Percentiles rank a stretch among this genome's conserved stretches.
Evolutionary conservation across 805 yeast species (phyloP).

Genomic region (Clavispora vitiphila): DNA sequence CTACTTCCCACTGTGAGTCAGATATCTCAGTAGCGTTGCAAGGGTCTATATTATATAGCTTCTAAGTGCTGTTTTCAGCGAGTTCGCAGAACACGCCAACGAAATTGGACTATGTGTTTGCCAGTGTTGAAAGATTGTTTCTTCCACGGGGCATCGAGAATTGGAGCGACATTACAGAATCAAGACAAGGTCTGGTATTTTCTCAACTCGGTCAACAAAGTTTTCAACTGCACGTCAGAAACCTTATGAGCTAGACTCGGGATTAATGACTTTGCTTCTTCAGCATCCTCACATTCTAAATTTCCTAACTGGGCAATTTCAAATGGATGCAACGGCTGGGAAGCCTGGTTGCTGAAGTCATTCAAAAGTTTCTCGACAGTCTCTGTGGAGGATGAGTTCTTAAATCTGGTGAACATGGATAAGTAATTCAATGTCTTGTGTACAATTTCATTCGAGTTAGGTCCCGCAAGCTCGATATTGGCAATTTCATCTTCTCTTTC

Average conservation of each 20-base stretch:
- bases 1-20: too few species aligned
- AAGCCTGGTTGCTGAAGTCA: constrained; percentile 52
- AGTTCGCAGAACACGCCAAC: neutral
- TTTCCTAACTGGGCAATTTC: constrained; percentile 91
- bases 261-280: constrained; percentile 90
- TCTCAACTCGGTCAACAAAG: constrained; percentile 81
- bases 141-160: neutral
- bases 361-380: constrained; percentile 87
- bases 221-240: constrained; percentile 81
- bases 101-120: neutral
- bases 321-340: constrained; percentile 76
- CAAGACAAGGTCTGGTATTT: constrained; percentile 42
- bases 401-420: constrained; percentile 80
- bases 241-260: constrained; percentile 83
- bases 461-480: constrained; percentile 50
- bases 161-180: neutral
- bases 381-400: constrained; percentile 86
- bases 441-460: constrained; percentile 80
- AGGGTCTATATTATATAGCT: neutral
- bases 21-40: neutral
- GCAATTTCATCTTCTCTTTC: constrained; percentile 43
- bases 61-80: neutral
- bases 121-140: neutral
- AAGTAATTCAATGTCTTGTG: constrained; percentile 88
- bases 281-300: constrained; percentile 91